Evolutionary conservation across 140 eudicot genomes (phyloP).

Genomic region (Anethum foeniculum): DNA sequence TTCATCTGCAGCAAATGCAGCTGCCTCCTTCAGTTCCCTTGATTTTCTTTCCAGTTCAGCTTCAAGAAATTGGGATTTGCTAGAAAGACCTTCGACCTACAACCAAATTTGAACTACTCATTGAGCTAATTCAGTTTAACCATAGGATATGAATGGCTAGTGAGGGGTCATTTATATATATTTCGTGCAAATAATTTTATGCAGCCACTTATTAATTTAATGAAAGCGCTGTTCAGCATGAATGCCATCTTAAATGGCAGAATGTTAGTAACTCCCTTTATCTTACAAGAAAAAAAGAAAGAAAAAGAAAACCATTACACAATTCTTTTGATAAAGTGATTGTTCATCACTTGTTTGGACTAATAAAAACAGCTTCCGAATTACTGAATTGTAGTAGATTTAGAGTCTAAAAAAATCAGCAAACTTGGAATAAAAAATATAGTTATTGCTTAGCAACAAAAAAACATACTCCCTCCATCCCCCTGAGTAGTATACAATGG

Average conservation of each 20-base stretch:
- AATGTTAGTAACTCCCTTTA: neutral
- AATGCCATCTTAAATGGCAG: neutral
- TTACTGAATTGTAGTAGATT: neutral
- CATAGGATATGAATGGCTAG: neutral
- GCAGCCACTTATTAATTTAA: neutral
- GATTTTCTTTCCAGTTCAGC: slow-evolving; percentile 46
- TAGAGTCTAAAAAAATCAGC: neutral
- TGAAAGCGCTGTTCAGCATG: neutral
- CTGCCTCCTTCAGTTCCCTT: slow-evolving; percentile 40
- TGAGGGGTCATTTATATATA: neutral
- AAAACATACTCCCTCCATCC: no score
- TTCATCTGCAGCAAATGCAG: slow-evolving; percentile 40
- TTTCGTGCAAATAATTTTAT: neutral
- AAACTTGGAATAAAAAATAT: neutral
- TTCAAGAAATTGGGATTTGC: slow-evolving; percentile 44
- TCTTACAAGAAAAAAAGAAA: neutral
- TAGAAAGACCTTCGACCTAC: slow-evolving; percentile 44
- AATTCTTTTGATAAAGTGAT: neutral
- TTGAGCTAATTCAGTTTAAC: neutral
- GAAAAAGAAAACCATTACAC: neutral
- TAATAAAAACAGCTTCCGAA: neutral
- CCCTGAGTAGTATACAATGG: no score
- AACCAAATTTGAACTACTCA: neutral
- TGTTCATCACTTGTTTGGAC: neutral
- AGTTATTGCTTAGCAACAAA: no score